Evolutionary conservation across 352 stramenopile genomes (phyloP), one percentile per base, ranked within the genome.

Genomic region (Plasmopara viticola): DNA sequence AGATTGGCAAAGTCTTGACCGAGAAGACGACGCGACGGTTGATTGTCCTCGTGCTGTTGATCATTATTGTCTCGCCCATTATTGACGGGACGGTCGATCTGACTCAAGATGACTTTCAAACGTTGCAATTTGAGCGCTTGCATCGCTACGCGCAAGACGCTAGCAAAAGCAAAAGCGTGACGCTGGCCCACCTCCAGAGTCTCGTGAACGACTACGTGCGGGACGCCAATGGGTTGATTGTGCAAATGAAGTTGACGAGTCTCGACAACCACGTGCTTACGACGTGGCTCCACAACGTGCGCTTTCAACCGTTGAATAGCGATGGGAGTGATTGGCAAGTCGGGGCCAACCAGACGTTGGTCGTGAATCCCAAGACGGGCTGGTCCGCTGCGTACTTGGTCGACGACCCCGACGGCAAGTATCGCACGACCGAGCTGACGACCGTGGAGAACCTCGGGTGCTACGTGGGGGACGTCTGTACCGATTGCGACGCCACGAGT

Each of bases 1-100:
- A 97, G 62, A 91, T 98, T 45, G 94, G 94, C 42, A 95, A 95
- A 53, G 88, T 97, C 54, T 60, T 98, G 39, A 97, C 91, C 6
- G 92, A 98, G 51, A 95, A 96, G 46, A 98, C 94, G 8, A 98
- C 92, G 17, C 74, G 89, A 8, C 72, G 84, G 33, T 61, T 98
- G 20, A 97, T 98, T 48, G 70, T 97, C 25, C 72, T 96, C 0
- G 84, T 96, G 53, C 69, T 96, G 1, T 49, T 87, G 4, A 95
- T 95, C 62, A 90, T 94, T 47, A 88, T 94, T 42, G 56, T 91
- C 0, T 87, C 85, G 0, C 84, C 82, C 5, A 84, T 91, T 35
- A 90, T 94, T 39, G 84, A 93, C 20, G 75, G 73, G 2, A 75
- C 71, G 0, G 74, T 93, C 8, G 75, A 90, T 35, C 41, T 73